phyloP scores from a whole-genome alignment of 176 grass and related monocot genomes.

The Juncus inflexus region DNA sequence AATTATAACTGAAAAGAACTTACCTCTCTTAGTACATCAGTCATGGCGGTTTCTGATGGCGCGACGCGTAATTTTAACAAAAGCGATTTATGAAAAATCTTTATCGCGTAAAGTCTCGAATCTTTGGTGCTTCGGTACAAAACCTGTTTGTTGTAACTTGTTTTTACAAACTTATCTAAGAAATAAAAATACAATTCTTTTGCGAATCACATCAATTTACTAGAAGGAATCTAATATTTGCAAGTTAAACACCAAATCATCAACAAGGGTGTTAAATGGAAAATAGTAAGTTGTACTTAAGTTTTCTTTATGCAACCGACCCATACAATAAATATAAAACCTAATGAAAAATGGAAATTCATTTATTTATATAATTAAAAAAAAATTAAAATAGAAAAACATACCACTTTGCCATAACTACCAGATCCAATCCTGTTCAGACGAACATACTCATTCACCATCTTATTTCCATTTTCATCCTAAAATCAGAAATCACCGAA shows the following conservation, averaged over 20 bases:
- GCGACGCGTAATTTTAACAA: conserved; percentile 69
- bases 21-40: conserved; percentile 85
- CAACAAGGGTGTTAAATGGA: not conserved
- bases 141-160: conserved; percentile 39
- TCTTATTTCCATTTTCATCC: conserved; percentile 73
- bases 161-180: conserved; percentile 14
- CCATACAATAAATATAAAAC: not conserved
- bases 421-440: conserved; percentile 67
- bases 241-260: not conserved
- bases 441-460: conserved; percentile 87
- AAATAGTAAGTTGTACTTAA: too few relatives aligned
- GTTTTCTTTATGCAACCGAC: conserved; percentile 24
- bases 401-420: conserved; percentile 97
- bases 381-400: conserved; percentile 3
- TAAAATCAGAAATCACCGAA: too few relatives aligned
- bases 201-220: not conserved
- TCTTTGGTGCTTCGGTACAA: conserved; percentile 61
- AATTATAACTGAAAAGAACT: conserved; percentile 28
- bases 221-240: too few relatives aligned
- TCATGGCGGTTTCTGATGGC: conserved; percentile 82
- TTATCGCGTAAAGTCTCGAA: conserved; percentile 72
- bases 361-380: not conserved
- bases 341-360: not conserved
- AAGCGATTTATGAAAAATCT: conserved; percentile 74
- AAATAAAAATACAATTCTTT: conserved; percentile 7